Evolutionary conservation across 169 alveolate species (phyloP).

Genomic region (Theileria parva): DNA sequence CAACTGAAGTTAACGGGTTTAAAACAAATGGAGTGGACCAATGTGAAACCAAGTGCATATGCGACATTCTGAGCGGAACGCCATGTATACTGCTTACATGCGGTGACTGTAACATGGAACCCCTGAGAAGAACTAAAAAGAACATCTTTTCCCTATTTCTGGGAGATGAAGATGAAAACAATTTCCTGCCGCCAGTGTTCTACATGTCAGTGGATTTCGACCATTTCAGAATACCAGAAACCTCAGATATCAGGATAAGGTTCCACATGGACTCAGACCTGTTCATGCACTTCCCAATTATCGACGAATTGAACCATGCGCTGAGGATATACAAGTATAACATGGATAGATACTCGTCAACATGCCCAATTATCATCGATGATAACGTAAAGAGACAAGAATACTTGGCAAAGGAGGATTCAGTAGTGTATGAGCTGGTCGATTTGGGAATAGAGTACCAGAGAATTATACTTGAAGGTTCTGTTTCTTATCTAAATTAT

Average conservation of each 20-base stretch:
- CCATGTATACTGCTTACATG: conserved; percentile 34
- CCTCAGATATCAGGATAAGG: conserved; percentile 39
- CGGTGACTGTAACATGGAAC: conserved; percentile 21
- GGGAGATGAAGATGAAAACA: not conserved
- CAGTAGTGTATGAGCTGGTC: conserved; percentile 40
- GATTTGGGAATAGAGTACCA: conserved; percentile 58
- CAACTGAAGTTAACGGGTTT: not conserved
- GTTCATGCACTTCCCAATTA: conserved; percentile 45
- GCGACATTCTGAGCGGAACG: conserved; percentile 16
- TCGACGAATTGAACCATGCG: conserved; percentile 43
- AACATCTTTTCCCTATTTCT: conserved; percentile 9
- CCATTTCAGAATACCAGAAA: conserved; percentile 48
- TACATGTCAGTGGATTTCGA: conserved; percentile 40
- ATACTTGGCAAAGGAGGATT: conserved; percentile 17
- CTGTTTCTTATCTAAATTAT: conserved; percentile 35
- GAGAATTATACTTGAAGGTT: conserved; percentile 35
- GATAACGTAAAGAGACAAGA: conserved; percentile 22
- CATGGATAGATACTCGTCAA: conserved; percentile 21
- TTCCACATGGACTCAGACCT: conserved; percentile 52
- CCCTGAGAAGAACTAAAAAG: conserved; percentile 2
- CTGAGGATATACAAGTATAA: conserved; percentile 37
- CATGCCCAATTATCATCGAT: conserved; percentile 33
- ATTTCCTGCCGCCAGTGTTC: conserved; percentile 19
- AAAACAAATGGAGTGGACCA: not conserved
- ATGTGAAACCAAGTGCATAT: conserved; percentile 1